Conservation (phyloP, 495 filamentous ascomycete species). For the Trichocladium uniseriatum region DNA sequence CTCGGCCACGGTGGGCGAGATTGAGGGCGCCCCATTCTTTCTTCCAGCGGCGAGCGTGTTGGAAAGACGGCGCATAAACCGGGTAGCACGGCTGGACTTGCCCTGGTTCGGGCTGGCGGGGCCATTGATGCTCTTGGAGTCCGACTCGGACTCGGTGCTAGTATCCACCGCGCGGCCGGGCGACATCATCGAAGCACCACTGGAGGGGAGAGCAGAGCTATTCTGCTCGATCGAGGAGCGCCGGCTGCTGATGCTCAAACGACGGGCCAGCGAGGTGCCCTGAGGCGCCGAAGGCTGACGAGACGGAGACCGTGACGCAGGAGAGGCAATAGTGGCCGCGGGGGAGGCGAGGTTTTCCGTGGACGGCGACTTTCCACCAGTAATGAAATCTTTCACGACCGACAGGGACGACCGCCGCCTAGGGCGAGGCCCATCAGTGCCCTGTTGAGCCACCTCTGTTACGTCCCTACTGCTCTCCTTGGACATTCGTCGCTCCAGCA, state of each 20-base stretch:
- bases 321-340: slow-evolving; percentile 16
- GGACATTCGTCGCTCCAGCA: slow-evolving; percentile 32
- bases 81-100: slow-evolving; percentile 52
- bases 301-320: slow-evolving; percentile 32
- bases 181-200: slow-evolving; percentile 7
- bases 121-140: slow-evolving; percentile 13
- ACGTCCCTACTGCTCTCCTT: slow-evolving; percentile 8
- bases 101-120: slow-evolving; percentile 37
- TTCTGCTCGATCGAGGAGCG: slow-evolving; percentile 33
- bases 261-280: slow-evolving; percentile 24
- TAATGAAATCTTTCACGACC: slow-evolving; percentile 45
- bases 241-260: slow-evolving; percentile 38
- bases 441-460: slow-evolving; percentile 21
- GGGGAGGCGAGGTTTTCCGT: slow-evolving; percentile 32
- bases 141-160: slow-evolving; percentile 25
- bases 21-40: slow-evolving; percentile 47
- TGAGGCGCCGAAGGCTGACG: slow-evolving; percentile 35
- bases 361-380: slow-evolving; percentile 34
- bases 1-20: slow-evolving; percentile 55
- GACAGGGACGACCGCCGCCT: slow-evolving; percentile 41
- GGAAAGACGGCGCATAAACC: slow-evolving; percentile 74
- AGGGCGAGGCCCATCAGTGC: slow-evolving; percentile 12
- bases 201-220: slow-evolving; percentile 3
- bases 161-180: slow-evolving; percentile 27
- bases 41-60: slow-evolving; percentile 50